Evolutionary conservation across 176 grass and related monocot species (phyloP).

Genomic region (Typha latifolia): DNA sequence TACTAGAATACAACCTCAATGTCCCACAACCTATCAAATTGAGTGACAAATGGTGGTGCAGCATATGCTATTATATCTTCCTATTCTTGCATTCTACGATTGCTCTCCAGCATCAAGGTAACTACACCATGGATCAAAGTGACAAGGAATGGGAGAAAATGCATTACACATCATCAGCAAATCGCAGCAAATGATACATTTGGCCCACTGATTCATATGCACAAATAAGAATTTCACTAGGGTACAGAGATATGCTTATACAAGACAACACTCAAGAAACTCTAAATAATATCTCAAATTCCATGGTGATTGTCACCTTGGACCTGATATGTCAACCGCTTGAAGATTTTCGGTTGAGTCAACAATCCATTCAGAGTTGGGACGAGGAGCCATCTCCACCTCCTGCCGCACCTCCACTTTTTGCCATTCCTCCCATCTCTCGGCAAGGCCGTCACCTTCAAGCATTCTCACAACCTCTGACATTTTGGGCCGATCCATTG

Average conservation of each 20-base stretch:
- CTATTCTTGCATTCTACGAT: background rate
- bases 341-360: constrained; percentile 50
- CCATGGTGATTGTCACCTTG: constrained; percentile 31
- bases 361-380: constrained; percentile 45
- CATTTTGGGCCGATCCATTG: constrained; percentile 70
- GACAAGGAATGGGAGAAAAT: constrained; percentile 2
- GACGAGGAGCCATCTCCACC: constrained; percentile 29
- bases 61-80: too few species aligned
- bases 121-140: constrained; percentile 4
- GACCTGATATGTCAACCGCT: constrained; percentile 46
- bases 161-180: constrained; percentile 24
- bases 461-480: constrained; percentile 76
- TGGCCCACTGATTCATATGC: constrained; percentile 33
- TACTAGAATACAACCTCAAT: too few species aligned
- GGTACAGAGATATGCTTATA: constrained; percentile 19
- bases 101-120: constrained; percentile 5
- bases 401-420: constrained; percentile 70
- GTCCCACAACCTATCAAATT: too few species aligned
- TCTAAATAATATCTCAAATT: constrained; percentile 5
- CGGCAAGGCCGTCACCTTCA: constrained; percentile 59
- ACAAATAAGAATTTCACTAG: constrained; percentile 38
- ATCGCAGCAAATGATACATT: constrained; percentile 1
- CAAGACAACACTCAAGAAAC: constrained; percentile 24
- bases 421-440: constrained; percentile 83
- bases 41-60: too few species aligned